These are phyloP conservation scores for Trifolium pratense DNA, from an alignment of 306 rosid genomes.

Conservation along the genomic window DNA sequence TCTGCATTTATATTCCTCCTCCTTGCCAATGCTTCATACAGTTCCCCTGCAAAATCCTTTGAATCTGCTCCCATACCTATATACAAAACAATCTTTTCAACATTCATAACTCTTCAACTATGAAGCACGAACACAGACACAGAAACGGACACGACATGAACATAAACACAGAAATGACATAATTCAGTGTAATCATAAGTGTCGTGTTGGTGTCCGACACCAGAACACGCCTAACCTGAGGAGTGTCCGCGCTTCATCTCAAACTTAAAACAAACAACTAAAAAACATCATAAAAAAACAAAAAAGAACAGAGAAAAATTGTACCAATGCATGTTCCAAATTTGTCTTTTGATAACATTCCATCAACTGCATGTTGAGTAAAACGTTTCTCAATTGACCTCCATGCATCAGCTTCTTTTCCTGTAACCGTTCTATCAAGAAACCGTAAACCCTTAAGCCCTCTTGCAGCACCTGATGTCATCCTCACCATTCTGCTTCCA, in stretches of 20 bases:
- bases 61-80: slow-evolving; percentile 89
- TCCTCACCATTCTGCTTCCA: slow-evolving; percentile 41
- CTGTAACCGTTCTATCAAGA: slow-evolving; percentile 69
- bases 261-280: slow-evolving; percentile 16
- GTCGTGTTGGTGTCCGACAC: too few relatives aligned
- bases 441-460: slow-evolving; percentile 79
- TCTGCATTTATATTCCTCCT: slow-evolving; percentile 49
- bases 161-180: too few relatives aligned
- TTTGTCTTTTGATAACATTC: slow-evolving; percentile 65
- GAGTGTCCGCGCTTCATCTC: neutral
- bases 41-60: slow-evolving; percentile 81
- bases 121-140: too few relatives aligned
- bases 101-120: slow-evolving; percentile 13
- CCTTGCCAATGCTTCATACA: slow-evolving; percentile 76
- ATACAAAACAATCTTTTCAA: neutral
- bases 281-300: neutral
- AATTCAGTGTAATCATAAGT: too few relatives aligned
- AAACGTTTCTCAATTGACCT: slow-evolving; percentile 61
- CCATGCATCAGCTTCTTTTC: slow-evolving; percentile 84
- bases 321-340: slow-evolving; percentile 84
- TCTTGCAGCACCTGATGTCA: slow-evolving; percentile 57
- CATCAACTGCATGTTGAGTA: slow-evolving; percentile 50
- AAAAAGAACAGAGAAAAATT: neutral
- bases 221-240: too few relatives aligned
- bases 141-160: too few relatives aligned